phyloP scores from a whole-genome alignment of 805 yeast genomes.

The Starmerella bombicola region DNA sequence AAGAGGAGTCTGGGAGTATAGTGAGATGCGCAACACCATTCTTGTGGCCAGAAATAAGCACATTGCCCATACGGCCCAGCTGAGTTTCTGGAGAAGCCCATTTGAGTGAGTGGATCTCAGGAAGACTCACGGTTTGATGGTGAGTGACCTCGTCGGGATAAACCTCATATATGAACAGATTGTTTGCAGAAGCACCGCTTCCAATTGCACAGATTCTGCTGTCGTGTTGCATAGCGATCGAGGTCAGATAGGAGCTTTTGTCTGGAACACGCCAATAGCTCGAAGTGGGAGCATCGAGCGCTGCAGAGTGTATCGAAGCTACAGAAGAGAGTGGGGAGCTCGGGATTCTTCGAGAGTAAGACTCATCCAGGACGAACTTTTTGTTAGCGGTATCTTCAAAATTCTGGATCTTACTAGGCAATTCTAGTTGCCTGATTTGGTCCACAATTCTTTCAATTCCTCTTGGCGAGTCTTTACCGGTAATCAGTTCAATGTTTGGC shows the following conservation, averaged over 20 bases:
- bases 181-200: slow-evolving; percentile 37
- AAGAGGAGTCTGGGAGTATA: slow-evolving; percentile 45
- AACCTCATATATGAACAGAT: slow-evolving; percentile 43
- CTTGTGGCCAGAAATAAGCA: slow-evolving; percentile 53
- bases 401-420: background rate
- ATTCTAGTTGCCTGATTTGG: background rate
- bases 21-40: slow-evolving; percentile 65
- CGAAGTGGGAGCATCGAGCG: slow-evolving; percentile 9
- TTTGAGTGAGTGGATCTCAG: slow-evolving; percentile 38
- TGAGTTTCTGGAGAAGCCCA: slow-evolving; percentile 31
- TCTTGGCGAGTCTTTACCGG: background rate
- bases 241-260: slow-evolving; percentile 26
- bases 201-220: slow-evolving; percentile 43
- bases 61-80: slow-evolving; percentile 36
- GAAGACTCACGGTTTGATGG: slow-evolving; percentile 46
- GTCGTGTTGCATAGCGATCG: slow-evolving; percentile 29
- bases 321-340: slow-evolving; percentile 9
- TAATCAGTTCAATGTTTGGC: background rate
- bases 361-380: background rate
- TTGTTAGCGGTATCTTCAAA: background rate
- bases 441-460: background rate
- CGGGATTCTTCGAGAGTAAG: background rate
- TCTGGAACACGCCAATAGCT: slow-evolving; percentile 33
- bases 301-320: slow-evolving; percentile 11
- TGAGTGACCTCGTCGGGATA: slow-evolving; percentile 36